These are phyloP conservation scores for Vaucheria bursata DNA, from an alignment of 352 stramenopile genomes.

Conservation along the genomic window DNA sequence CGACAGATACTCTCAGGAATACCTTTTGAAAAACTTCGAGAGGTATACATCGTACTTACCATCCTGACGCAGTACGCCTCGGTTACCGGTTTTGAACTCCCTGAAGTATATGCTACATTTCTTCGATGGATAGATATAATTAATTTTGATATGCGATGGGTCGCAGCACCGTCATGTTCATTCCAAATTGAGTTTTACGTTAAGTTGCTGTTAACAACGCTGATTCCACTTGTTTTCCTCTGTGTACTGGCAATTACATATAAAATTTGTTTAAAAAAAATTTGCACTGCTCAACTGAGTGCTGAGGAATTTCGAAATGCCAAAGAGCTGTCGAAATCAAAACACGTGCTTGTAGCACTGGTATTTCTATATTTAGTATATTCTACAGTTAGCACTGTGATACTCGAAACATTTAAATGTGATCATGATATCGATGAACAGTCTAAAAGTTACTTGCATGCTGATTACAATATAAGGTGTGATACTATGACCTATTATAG, in stretches of 20 bases:
- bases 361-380: conserved; percentile 36
- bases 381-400: conserved; percentile 17
- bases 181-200: conserved; percentile 25
- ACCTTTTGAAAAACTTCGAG: background rate
- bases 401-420: conserved; percentile 43
- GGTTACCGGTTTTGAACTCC: conserved; percentile 16
- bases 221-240: background rate
- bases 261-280: background rate
- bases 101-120: conserved; percentile 15
- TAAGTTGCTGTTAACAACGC: conserved; percentile 18
- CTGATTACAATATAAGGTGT: conserved; percentile 44
- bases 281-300: background rate
- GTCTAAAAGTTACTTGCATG: conserved; percentile 22
- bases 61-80: conserved; percentile 35
- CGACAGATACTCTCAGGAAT: background rate
- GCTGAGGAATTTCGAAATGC: background rate
- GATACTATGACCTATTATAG: background rate
- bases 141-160: conserved; percentile 27
- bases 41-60: conserved; percentile 28
- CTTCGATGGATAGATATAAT: conserved; percentile 12
- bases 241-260: background rate
- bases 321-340: background rate
- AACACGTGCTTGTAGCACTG: conserved; percentile 19
- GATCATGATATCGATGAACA: conserved; percentile 25
- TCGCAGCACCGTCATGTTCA: conserved; percentile 19